A percentile compares a stretch with the other conserved stretches of the same genome.
Evolutionary conservation across 176 grass and related monocot species (phyloP).

Genomic region (Zizania latifolia): DNA sequence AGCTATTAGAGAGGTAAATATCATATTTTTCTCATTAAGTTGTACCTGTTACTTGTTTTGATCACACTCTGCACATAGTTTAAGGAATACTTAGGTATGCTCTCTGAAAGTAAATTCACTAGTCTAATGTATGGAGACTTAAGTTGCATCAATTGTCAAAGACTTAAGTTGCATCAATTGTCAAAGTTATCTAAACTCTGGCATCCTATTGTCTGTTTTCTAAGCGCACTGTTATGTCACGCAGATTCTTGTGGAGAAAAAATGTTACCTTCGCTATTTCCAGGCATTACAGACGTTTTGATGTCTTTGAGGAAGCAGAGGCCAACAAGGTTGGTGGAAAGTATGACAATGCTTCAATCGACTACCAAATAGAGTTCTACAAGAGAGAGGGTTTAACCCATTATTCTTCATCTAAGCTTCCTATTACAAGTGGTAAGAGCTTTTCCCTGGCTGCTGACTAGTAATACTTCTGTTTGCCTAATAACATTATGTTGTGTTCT

Average conservation of each 20-base stretch:
- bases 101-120: not conserved
- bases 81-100: conserved; percentile 1
- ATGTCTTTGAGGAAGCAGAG: conserved; percentile 98
- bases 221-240: conserved; percentile 5
- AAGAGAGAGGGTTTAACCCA: conserved; percentile 90
- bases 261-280: conserved; percentile 87
- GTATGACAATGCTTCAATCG: conserved; percentile 92
- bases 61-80: conserved; percentile 20
- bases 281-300: conserved; percentile 95
- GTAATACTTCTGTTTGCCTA: not conserved
- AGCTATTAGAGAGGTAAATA: conserved; percentile 88
- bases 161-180: not conserved
- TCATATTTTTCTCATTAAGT: not conserved
- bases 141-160: not conserved
- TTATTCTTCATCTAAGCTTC: conserved; percentile 89
- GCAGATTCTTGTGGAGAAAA: conserved; percentile 98
- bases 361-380: conserved; percentile 93
- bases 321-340: conserved; percentile 96
- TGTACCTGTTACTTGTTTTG: conserved; percentile 9
- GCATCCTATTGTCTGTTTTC: conserved; percentile 19
- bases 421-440: conserved; percentile 82
- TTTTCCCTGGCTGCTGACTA: not conserved
- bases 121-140: not conserved
- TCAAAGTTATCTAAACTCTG: not conserved
- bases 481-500: not conserved